A percentile compares a stretch with the other conserved stretches of the same genome.
Conservation (phyloP, 805 yeast species). For the Metschnikowia rubicola region DNA sequence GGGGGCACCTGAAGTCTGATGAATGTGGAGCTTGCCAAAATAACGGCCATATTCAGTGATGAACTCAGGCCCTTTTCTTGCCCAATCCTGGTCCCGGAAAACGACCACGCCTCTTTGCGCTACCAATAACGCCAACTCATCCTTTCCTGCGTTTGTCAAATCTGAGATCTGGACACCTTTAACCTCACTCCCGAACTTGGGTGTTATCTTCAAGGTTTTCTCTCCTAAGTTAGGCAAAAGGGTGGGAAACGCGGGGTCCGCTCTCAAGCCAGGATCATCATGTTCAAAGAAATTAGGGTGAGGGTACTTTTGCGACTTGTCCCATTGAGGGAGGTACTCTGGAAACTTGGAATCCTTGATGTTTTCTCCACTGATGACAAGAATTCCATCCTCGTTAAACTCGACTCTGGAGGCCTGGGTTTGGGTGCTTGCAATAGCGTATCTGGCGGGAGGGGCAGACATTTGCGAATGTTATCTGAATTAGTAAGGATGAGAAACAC, state of each 20-base stretch:
- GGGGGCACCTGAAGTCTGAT: constrained; percentile 43
- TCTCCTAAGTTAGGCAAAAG: constrained; percentile 19
- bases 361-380: constrained; percentile 28
- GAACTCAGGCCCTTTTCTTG: constrained; percentile 21
- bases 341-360: constrained; percentile 20
- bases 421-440: constrained; percentile 4
- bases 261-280: constrained; percentile 27
- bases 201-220: constrained; percentile 23
- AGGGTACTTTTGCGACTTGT: constrained; percentile 25
- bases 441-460: not conserved
- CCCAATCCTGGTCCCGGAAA: constrained; percentile 31
- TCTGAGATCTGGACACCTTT: constrained; percentile 28
- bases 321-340: constrained; percentile 32
- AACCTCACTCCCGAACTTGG: constrained; percentile 31
- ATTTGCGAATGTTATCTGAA: not conserved
- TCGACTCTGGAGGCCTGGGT: constrained; percentile 15
- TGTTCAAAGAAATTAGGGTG: constrained; percentile 28
- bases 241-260: constrained; percentile 18
- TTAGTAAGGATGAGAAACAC: too few relatives aligned
- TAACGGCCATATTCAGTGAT: constrained; percentile 31
- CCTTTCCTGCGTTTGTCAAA: constrained; percentile 25
- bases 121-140: constrained; percentile 30
- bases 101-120: constrained; percentile 35
- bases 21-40: constrained; percentile 41
- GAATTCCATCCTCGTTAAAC: constrained; percentile 30